Percentiles rank a stretch among this genome's conserved stretches.
Evolutionary conservation across 345 rosid genomes (phyloP).

Genomic region (Citrus medica): DNA sequence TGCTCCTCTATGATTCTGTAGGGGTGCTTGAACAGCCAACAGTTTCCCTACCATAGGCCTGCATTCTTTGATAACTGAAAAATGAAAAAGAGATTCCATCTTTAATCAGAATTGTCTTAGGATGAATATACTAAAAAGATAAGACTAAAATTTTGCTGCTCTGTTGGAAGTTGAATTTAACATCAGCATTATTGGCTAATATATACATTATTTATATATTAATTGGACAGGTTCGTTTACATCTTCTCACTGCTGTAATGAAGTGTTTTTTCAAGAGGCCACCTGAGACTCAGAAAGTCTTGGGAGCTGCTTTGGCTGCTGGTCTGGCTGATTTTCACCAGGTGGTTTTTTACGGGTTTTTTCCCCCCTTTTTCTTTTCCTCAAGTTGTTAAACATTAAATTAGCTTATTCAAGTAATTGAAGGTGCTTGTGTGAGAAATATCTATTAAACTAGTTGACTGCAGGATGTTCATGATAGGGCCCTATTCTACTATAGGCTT

Average conservation of each 20-base stretch:
- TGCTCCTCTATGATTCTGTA: not conserved
- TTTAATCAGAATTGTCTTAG: not conserved
- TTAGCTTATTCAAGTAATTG: not conserved
- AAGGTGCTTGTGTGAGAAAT: constrained; percentile 4
- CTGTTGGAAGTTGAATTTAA: constrained; percentile 8
- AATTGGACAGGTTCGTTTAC: constrained; percentile 79
- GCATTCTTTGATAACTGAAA: not conserved
- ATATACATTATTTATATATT: constrained; percentile 11
- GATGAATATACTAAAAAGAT: not conserved
- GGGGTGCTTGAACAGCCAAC: not conserved
- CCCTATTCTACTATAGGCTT: constrained; percentile 95
- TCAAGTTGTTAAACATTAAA: not conserved
- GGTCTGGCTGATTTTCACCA: constrained; percentile 90
- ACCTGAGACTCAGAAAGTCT: constrained; percentile 90
- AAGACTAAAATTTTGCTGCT: not conserved
- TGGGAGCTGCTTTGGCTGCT: constrained; percentile 83
- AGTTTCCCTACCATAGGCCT: not conserved
- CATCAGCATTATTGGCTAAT: constrained; percentile 8
- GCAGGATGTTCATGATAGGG: constrained; percentile 99
- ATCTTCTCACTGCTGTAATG: constrained; percentile 93
- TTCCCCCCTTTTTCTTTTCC: not conserved
- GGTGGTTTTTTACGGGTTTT: constrained; percentile 31
- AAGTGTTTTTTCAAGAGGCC: constrained; percentile 96
- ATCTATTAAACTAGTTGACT: constrained; percentile 23
- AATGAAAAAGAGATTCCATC: not conserved